These are phyloP conservation scores for Zoysia pacifica DNA, from an alignment of 176 grass and related monocot genomes.

Conservation along the genomic window DNA sequence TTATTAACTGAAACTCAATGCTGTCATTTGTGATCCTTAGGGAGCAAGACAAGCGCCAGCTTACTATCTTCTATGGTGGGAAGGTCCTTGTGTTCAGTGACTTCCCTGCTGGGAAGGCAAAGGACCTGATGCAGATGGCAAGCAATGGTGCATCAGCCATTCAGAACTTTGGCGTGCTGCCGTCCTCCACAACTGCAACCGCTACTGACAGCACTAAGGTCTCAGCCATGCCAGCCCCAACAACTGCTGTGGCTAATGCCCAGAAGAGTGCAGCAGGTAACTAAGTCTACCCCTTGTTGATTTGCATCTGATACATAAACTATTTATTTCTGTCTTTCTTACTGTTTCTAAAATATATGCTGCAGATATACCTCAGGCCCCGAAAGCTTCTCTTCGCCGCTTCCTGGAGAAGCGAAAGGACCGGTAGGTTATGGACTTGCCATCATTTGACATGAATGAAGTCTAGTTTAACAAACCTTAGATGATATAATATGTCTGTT, in stretches of 20 bases:
- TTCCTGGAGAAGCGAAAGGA: conserved; percentile 92
- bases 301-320: background rate
- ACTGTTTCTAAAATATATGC: conserved; percentile 12
- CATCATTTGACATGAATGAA: background rate
- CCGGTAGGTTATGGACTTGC: conserved; percentile 46
- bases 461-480: background rate
- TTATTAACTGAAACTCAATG: background rate
- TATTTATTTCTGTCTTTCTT: conserved; percentile 4
- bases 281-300: background rate
- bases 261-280: conserved; percentile 57
- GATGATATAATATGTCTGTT: conserved; percentile 12
- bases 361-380: conserved; percentile 74
- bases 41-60: conserved; percentile 51
- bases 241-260: conserved; percentile 17
- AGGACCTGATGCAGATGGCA: conserved; percentile 71
- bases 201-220: conserved; percentile 35
- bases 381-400: conserved; percentile 69
- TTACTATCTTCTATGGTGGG: conserved; percentile 74
- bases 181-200: conserved; percentile 5
- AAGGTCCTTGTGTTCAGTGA: conserved; percentile 78
- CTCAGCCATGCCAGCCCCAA: conserved; percentile 25
- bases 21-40: conserved; percentile 25
- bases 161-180: conserved; percentile 10
- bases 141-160: conserved; percentile 42
- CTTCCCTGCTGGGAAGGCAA: conserved; percentile 78